These are phyloP conservation scores for Radiomyces spectabilis DNA, from an alignment of 192 early-diverging fungal genomes.

Conservation along the genomic window DNA sequence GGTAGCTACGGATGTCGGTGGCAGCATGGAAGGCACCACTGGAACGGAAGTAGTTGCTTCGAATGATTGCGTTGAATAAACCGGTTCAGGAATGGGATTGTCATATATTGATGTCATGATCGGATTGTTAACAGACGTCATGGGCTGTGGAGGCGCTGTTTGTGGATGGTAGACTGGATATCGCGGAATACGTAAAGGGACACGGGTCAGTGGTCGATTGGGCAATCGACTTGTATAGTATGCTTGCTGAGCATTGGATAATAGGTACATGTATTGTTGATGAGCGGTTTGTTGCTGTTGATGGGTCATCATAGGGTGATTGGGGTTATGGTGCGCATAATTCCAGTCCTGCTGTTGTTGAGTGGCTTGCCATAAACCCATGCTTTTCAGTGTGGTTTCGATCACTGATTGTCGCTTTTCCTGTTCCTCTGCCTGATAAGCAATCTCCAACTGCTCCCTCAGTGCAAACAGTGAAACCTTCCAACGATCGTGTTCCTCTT, in stretches of 20 bases:
- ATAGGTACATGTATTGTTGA: constrained; percentile 5
- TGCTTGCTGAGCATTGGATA: too few species aligned
- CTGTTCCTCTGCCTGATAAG: constrained; percentile 11
- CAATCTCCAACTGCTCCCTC: constrained; percentile 16
- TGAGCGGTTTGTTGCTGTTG: constrained; percentile 17
- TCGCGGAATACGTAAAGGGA: too few species aligned
- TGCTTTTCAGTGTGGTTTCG: constrained; percentile 6
- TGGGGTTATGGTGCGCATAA: too few species aligned
- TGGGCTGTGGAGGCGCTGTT: neutral
- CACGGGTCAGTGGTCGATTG: too few species aligned
- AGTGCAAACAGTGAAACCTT: constrained; percentile 38
- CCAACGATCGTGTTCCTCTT: constrained; percentile 64
- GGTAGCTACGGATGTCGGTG: too few species aligned
- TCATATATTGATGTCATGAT: constrained; percentile 13
- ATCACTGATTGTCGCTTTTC: constrained; percentile 12
- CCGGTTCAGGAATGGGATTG: constrained; percentile 1
- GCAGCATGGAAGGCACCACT: too few species aligned
- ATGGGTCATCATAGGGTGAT: too few species aligned
- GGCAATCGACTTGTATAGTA: too few species aligned
- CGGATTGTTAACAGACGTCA: constrained; percentile 4
- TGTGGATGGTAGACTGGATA: too few species aligned
- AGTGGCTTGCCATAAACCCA: too few species aligned
- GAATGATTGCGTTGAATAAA: neutral
- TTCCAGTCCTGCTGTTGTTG: constrained; percentile 13
- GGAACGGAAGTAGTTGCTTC: neutral